These are phyloP conservation scores for Arctium minus DNA, from an alignment of 129 eudicot species.

Conservation along the genomic window DNA sequence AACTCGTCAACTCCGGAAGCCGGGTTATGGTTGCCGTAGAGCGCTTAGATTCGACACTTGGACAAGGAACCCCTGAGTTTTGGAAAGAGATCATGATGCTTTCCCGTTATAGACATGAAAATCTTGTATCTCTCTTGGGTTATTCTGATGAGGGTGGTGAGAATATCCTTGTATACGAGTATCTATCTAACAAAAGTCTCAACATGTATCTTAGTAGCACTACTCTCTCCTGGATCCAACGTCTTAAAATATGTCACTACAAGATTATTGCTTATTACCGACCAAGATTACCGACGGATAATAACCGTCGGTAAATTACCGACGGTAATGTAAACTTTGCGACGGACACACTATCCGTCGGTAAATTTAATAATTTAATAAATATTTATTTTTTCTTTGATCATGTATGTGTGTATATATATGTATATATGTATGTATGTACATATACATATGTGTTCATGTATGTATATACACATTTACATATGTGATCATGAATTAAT, in stretches of 20 bases:
- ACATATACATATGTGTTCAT: no score
- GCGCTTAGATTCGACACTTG: neutral
- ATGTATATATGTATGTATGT: no score
- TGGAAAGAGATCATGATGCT: neutral
- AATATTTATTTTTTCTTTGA: no score
- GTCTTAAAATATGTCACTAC: neutral
- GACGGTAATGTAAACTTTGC: no score
- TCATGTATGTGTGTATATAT: no score
- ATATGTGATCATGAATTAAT: no score
- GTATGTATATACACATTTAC: no score
- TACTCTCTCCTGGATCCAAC: neutral
- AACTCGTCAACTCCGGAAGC: neutral
- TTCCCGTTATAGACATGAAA: neutral
- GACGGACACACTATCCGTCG: no score
- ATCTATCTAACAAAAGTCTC: neutral
- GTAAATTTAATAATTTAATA: no score
- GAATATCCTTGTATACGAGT: conserved; percentile 2
- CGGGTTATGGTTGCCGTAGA: neutral
- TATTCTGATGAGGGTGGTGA: neutral
- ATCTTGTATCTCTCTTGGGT: neutral
- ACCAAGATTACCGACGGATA: no score
- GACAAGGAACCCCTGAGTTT: neutral
- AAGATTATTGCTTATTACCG: no score
- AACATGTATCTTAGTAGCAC: neutral
- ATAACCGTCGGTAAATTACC: no score